Conservation (phyloP, 805 yeast genomes). For the Metschnikowia noctiluminum region DNA sequence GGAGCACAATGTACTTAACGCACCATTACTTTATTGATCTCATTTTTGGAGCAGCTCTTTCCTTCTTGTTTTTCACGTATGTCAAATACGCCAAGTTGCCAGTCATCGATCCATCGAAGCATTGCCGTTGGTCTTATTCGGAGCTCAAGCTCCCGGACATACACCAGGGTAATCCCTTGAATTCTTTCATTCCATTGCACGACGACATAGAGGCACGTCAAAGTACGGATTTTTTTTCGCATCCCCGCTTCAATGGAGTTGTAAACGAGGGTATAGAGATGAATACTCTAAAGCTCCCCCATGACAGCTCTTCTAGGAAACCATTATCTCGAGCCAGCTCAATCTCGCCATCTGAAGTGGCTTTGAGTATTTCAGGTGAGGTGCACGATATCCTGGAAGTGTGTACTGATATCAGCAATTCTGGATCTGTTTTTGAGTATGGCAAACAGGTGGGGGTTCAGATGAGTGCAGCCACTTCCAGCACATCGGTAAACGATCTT, state of each 20-base stretch:
- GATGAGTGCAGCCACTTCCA: conserved; percentile 31
- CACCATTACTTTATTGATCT: conserved; percentile 95
- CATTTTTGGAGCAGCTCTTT: conserved; percentile 88
- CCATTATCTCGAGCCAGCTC: conserved; percentile 6
- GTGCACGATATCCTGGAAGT: conserved; percentile 14
- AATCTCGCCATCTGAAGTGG: neutral
- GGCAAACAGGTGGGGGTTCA: conserved; percentile 24
- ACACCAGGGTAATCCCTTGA: conserved; percentile 31
- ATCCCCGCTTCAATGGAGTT: conserved; percentile 11
- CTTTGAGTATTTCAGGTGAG: neutral
- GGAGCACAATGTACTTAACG: conserved; percentile 96
- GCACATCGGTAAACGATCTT: conserved; percentile 34
- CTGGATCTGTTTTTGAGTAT: conserved; percentile 38
- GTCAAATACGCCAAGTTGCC: conserved; percentile 73
- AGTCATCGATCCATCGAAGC: conserved; percentile 44
- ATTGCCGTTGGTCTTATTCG: conserved; percentile 69
- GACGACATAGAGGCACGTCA: conserved; percentile 10
- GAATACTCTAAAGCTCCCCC: conserved; percentile 16
- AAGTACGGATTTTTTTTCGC: conserved; percentile 7
- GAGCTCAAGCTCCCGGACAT: conserved; percentile 27
- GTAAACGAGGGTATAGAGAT: conserved; percentile 20
- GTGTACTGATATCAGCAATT: conserved; percentile 34
- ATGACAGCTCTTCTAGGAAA: neutral
- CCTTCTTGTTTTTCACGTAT: conserved; percentile 65
- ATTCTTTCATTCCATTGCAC: conserved; percentile 14